Base-by-base conservation (phyloP, 768 basidiomycete genomes). In the Hydnomerulius pinastri region DNA sequence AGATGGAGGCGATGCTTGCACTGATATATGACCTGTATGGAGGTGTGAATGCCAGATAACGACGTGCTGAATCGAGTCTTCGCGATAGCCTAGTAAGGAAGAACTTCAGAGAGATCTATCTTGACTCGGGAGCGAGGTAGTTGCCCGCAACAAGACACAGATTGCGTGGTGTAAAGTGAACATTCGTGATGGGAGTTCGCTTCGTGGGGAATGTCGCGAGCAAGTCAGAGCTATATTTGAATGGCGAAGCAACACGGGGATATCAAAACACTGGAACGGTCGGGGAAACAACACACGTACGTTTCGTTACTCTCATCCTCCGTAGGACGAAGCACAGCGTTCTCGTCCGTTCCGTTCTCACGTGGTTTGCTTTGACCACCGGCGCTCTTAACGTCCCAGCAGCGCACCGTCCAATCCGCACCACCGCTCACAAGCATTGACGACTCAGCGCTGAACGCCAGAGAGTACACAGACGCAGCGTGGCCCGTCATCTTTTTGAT, bases 401-500 rank as follows among this genome's bases (percentile, higher is more conserved):
- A 94, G n/a, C 96, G 79, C 15, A 98, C 94, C 1, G 97, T 98
- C 82, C 92, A 95, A 66, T 99, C 97, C 25, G 92, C 84, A 21
- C 89, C 81, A 6, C 95, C 95, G 51, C 92, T 95, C 11, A 98
- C 87, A 29, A 99, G 81, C 46, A 98, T 69, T 2, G 86, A 85
- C 0, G 93, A 94, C 67, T 98, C 97, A 21, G 86, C 89, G 51
- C 90, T 93, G 69, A 98, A 99, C 0, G 91, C 80, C 20, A 99
- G 79, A 3, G 91, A 90, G 64, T 96, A 89, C 52, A 98, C 84
- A 1, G 94, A 87, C 12, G 89, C 83, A 1, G 83, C 85, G 64
- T 99, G 97, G 0, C 97, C 97, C 3, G 80, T 85, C 93, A 98
- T 97, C 69, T 92, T 94, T 74, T 98, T 99, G 56, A 98, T 82